phyloP scores from a whole-genome alignment of 2,329 filamentous ascomycete species.

The Cladophialophora exuberans region DNA sequence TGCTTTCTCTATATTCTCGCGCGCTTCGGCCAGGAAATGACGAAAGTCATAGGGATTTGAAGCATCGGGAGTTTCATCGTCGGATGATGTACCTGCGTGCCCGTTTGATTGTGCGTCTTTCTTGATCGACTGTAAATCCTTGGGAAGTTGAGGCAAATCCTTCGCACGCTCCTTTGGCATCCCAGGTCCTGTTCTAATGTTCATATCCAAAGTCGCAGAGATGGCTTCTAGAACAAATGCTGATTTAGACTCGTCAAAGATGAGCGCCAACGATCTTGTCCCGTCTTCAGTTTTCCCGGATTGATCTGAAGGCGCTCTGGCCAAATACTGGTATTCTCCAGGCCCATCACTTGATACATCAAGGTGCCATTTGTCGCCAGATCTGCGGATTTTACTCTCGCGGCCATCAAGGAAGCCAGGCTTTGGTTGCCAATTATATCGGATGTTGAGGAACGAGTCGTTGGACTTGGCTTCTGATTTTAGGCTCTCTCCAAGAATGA shows the following conservation, averaged over 20 bases:
- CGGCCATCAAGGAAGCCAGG: slow-evolving; percentile 30
- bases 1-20: slow-evolving; percentile 40
- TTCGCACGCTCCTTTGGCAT: slow-evolving; percentile 19
- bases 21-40: slow-evolving; percentile 51
- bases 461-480: slow-evolving; percentile 36
- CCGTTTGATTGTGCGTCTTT: slow-evolving; percentile 30
- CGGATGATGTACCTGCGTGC: slow-evolving; percentile 33
- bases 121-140: slow-evolving; percentile 20
- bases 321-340: slow-evolving; percentile 19
- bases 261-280: slow-evolving; percentile 54
- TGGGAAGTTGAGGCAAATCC: slow-evolving; percentile 23
- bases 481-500: slow-evolving; percentile 49
- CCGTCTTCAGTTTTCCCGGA: slow-evolving; percentile 28
- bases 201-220: slow-evolving; percentile 84
- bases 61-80: slow-evolving; percentile 48
- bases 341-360: slow-evolving; percentile 15
- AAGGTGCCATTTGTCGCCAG: slow-evolving; percentile 22
- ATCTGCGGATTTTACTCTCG: slow-evolving; percentile 24
- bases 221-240: slow-evolving; percentile 81
- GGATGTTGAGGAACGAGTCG: slow-evolving; percentile 44
- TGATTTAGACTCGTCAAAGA: slow-evolving; percentile 75
- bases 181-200: slow-evolving; percentile 69
- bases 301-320: not conserved
- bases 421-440: slow-evolving; percentile 52
- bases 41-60: slow-evolving; percentile 54